Conservation (phyloP, 345 rosid species). For the Gossypium thurberi region DNA sequence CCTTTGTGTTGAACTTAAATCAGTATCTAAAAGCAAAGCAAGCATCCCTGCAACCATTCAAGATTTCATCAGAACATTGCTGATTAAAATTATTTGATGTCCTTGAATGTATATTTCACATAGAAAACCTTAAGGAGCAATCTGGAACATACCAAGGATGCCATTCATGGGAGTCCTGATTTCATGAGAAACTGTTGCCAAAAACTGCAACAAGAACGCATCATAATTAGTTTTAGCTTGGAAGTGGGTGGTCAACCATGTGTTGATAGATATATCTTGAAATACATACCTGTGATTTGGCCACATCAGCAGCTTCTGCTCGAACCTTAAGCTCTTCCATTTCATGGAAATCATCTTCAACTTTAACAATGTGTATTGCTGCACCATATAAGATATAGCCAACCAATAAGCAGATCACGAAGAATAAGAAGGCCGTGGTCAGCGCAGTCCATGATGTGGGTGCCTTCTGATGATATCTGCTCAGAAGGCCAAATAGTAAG, state of each 20-base stretch:
- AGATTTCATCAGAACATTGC: not conserved
- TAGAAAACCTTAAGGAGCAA: not conserved
- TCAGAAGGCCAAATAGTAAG: constrained; percentile 12
- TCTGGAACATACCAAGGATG: constrained; percentile 61
- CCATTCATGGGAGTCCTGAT: constrained; percentile 99
- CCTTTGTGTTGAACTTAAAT: constrained; percentile 80
- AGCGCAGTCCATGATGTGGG: constrained; percentile 64
- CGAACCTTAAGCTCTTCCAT: constrained; percentile 76
- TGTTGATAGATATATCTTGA: not conserved
- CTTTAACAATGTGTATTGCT: constrained; percentile 72
- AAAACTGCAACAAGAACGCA: constrained; percentile 50
- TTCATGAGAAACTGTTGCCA: constrained; percentile 97
- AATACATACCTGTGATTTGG: constrained; percentile 71
- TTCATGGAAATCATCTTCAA: constrained; percentile 77
- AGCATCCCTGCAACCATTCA: constrained; percentile 66
- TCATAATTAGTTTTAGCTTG: constrained; percentile 1
- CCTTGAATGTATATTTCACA: not conserved
- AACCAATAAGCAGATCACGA: constrained; percentile 63
- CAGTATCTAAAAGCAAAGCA: constrained; percentile 85
- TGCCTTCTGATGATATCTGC: constrained; percentile 86
- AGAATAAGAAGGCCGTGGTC: constrained; percentile 61
- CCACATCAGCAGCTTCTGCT: constrained; percentile 99
- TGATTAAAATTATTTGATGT: not conserved
- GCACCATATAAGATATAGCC: constrained; percentile 84
- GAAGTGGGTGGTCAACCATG: not conserved